Conservation (phyloP, 768 basidiomycete genomes). For the Psilocybe cubensis region DNA sequence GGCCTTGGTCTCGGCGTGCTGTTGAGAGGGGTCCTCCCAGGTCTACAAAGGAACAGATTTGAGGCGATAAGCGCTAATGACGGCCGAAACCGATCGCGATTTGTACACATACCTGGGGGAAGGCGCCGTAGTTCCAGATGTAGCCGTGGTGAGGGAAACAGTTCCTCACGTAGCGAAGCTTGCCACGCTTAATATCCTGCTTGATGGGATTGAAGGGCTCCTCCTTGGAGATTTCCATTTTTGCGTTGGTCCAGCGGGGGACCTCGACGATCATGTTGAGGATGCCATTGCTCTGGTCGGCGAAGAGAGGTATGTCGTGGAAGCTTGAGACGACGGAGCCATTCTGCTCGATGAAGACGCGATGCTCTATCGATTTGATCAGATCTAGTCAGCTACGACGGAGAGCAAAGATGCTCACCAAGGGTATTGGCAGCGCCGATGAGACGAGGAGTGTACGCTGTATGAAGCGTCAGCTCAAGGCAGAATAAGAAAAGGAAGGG, state of each 20-base stretch:
- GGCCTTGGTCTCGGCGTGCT: constrained; percentile 97
- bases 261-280: constrained; percentile 99
- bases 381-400: constrained; percentile 19
- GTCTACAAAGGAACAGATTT: constrained; percentile 59
- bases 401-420: constrained; percentile 52
- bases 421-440: constrained; percentile 92
- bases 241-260: constrained; percentile 99
- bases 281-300: constrained; percentile 92
- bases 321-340: constrained; percentile 82
- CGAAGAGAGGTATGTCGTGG: constrained; percentile 98
- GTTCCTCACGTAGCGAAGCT: constrained; percentile 96
- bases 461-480: constrained; percentile 12
- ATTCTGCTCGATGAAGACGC: constrained; percentile 92
- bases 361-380: constrained; percentile 71
- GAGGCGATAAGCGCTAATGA: constrained; percentile 1
- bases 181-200: constrained; percentile 97
- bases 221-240: constrained; percentile 99
- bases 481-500: constrained; percentile 18
- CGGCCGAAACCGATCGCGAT: not conserved
- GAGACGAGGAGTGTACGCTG: constrained; percentile 77
- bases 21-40: constrained; percentile 92
- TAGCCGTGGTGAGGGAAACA: constrained; percentile 99
- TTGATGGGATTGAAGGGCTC: constrained; percentile 99
- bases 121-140: constrained; percentile 99
- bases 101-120: constrained; percentile 78